A percentile compares a stretch with the other conserved stretches of the same genome.
phyloP scores from a whole-genome alignment of 2,329 filamentous ascomycete species.

The Trichoderma arundinaceum region DNA sequence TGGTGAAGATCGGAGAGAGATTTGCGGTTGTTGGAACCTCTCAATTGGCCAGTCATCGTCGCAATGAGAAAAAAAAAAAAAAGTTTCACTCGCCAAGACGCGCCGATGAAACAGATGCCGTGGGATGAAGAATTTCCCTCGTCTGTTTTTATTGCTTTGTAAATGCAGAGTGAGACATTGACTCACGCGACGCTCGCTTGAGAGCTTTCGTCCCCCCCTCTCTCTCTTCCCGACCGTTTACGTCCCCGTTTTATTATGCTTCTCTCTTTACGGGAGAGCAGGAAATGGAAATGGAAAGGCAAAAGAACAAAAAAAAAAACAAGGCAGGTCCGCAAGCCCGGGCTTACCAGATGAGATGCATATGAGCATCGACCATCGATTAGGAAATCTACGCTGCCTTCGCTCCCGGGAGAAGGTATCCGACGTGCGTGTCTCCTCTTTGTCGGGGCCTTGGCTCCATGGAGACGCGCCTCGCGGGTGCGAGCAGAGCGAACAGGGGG shows the following conservation, averaged over 20 bases:
- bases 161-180: constrained; percentile 12
- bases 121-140: constrained; percentile 3
- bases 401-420: constrained; percentile 6
- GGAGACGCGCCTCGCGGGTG: neutral
- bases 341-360: constrained; percentile 16
- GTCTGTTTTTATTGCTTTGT: neutral
- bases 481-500: neutral
- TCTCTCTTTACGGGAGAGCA: neutral
- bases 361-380: constrained; percentile 24
- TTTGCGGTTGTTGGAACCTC: too few relatives aligned
- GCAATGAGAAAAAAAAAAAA: neutral
- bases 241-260: neutral
- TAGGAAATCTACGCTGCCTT: neutral
- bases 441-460: neutral
- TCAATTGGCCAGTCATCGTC: neutral
- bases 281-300: neutral
- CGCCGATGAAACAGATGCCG: constrained; percentile 7
- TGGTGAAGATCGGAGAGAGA: neutral
- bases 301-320: neutral
- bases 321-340: neutral
- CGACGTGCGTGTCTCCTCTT: constrained; percentile 1
- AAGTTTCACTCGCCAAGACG: neutral
- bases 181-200: neutral
- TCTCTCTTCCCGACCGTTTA: neutral
- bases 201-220: neutral